A percentile compares a stretch with the other conserved stretches of the same genome.
Conservation (phyloP, 768 basidiomycete species). For the Trichaptum fuscoviolaceum region DNA sequence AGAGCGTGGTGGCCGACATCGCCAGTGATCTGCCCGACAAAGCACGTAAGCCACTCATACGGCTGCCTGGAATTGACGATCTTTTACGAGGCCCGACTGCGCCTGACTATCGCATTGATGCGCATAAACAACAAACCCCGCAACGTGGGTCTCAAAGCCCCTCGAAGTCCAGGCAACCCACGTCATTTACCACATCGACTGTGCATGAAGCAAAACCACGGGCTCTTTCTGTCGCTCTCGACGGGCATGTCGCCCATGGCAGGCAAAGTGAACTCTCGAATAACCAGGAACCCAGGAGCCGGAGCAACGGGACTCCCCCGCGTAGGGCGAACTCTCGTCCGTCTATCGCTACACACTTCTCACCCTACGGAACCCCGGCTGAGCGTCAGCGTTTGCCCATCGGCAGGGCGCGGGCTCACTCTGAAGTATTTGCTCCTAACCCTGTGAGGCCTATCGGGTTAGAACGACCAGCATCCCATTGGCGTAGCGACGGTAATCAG, state of each 20-base stretch:
- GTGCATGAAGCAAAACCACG: neutral
- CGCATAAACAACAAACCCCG: neutral
- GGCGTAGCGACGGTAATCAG: neutral
- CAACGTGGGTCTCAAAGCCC: neutral
- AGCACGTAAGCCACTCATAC: neutral
- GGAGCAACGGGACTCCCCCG: neutral
- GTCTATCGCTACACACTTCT: neutral
- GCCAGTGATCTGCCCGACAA: neutral
- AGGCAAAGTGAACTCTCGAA: neutral
- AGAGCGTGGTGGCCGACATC: neutral
- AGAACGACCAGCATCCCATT: neutral
- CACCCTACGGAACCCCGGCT: neutral
- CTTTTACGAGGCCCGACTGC: neutral
- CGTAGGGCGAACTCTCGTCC: neutral
- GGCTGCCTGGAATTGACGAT: neutral
- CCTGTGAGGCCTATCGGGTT: neutral
- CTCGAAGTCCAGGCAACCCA: neutral
- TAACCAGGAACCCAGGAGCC: neutral
- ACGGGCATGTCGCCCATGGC: neutral
- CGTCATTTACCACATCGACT: too few species aligned
- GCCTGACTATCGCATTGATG: neutral
- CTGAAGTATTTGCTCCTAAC: neutral
- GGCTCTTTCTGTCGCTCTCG: neutral
- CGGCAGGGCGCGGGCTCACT: neutral
- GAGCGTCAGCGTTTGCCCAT: neutral